A percentile compares a stretch with the other conserved stretches of the same genome.
These are phyloP conservation scores for Russula foetens DNA, from an alignment of 768 basidiomycete genomes.

Conservation along the genomic window DNA sequence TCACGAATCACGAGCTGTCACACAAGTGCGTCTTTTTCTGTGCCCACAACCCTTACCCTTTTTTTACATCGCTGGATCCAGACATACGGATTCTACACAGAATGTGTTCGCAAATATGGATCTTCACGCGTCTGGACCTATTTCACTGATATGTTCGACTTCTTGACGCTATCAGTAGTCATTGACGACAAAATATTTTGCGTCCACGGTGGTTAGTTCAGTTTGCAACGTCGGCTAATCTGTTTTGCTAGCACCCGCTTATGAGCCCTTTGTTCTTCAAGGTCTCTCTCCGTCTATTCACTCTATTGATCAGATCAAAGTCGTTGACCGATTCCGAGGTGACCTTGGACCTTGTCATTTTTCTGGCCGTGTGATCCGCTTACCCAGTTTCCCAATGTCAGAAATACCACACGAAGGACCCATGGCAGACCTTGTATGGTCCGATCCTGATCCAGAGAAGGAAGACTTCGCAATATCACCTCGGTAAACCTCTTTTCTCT, in stretches of 20 bases:
- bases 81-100: constrained; percentile 99
- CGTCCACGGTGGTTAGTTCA: constrained; percentile 82
- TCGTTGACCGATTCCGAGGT: constrained; percentile 98
- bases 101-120: constrained; percentile 96
- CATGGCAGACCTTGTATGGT: constrained; percentile 99
- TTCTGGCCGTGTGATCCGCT: not conserved
- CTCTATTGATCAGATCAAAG: constrained; percentile 98
- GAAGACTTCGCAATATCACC: constrained; percentile 99
- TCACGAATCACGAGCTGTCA: constrained; percentile 96
- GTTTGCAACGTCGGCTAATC: not conserved
- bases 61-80: constrained; percentile 29
- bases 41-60: not conserved
- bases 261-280: constrained; percentile 26
- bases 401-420: constrained; percentile 99
- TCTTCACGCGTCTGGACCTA: constrained; percentile 97
- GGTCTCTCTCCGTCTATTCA: constrained; percentile 97
- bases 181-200: constrained; percentile 99
- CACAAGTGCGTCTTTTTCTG: constrained; percentile 62
- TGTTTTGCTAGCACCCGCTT: constrained; percentile 4
- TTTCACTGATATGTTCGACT: constrained; percentile 99
- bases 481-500: constrained; percentile 44
- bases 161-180: constrained; percentile 92
- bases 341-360: constrained; percentile 4
- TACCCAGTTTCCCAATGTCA: constrained; percentile 26
- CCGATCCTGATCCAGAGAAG: constrained; percentile 98